A percentile compares a stretch with the other conserved stretches of the same genome.
Conservation (phyloP, 2,329 filamentous ascomycete species). For the Cryphonectria carpinicola region DNA sequence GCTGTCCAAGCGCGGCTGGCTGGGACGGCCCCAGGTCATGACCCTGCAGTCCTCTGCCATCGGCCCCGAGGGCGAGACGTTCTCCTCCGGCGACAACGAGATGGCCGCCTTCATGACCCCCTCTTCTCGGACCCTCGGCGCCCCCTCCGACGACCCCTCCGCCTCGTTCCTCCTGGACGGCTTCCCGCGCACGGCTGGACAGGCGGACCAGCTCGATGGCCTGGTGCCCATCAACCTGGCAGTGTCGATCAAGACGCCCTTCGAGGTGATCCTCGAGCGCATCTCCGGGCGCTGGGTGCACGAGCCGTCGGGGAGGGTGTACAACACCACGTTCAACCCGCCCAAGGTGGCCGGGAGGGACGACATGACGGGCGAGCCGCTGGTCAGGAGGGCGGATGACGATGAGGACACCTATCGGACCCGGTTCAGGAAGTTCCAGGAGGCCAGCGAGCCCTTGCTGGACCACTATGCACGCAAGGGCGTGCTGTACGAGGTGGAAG, state of each 20-base stretch:
- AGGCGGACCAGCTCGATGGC: constrained; percentile 76
- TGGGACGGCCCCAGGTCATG: constrained; percentile 57
- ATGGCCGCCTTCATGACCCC: constrained; percentile 48
- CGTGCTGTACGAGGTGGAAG: constrained; percentile 83
- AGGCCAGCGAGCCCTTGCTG: constrained; percentile 82
- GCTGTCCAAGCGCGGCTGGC: constrained; percentile 83
- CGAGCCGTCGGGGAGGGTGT: constrained; percentile 85
- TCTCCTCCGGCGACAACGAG: constrained; percentile 35
- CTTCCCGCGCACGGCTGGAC: constrained; percentile 84
- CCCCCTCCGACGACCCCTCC: constrained; percentile 68
- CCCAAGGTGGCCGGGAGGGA: constrained; percentile 81
- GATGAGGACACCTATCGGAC: constrained; percentile 83
- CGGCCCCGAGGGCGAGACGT: constrained; percentile 40
- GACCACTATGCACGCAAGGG: constrained; percentile 87
- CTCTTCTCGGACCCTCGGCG: constrained; percentile 43
- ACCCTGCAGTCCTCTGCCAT: constrained; percentile 54
- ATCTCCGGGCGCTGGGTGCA: constrained; percentile 95
- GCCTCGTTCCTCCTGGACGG: constrained; percentile 96
- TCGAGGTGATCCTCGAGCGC: constrained; percentile 83
- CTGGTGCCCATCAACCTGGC: constrained; percentile 95
- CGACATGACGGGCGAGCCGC: constrained; percentile 85
- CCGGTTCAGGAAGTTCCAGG: constrained; percentile 80
- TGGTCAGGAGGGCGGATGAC: constrained; percentile 85
- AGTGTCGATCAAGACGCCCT: constrained; percentile 83
- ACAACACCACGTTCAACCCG: constrained; percentile 92